These are phyloP conservation scores for Cercis canadensis DNA, from an alignment of 306 rosid genomes.

Conservation along the genomic window DNA sequence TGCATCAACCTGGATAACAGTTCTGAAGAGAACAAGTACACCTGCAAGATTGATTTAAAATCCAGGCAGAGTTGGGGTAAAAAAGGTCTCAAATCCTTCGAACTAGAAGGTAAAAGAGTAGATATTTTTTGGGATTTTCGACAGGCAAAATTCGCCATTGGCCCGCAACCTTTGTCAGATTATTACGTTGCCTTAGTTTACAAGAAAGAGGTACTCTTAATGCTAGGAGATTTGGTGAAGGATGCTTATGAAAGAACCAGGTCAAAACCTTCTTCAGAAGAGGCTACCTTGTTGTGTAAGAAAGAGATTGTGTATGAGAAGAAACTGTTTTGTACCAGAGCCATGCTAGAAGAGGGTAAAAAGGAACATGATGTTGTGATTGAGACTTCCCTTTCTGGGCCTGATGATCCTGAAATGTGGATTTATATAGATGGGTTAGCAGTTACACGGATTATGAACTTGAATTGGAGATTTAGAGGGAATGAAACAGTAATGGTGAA, in stretches of 20 bases:
- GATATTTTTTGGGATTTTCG: slow-evolving; percentile 75
- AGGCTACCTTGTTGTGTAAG: slow-evolving; percentile 59
- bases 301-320: slow-evolving; percentile 66
- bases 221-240: slow-evolving; percentile 58
- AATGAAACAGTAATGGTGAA: slow-evolving; percentile 61
- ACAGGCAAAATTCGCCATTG: slow-evolving; percentile 44
- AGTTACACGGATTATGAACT: slow-evolving; percentile 60
- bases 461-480: slow-evolving; percentile 83
- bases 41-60: slow-evolving; percentile 60
- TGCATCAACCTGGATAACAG: slow-evolving; percentile 48
- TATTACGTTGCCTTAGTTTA: slow-evolving; percentile 68
- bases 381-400: slow-evolving; percentile 58
- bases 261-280: slow-evolving; percentile 53
- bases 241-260: slow-evolving; percentile 63
- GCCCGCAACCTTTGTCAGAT: slow-evolving; percentile 54
- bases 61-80: slow-evolving; percentile 62
- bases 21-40: slow-evolving; percentile 28
- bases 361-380: slow-evolving; percentile 62
- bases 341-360: slow-evolving; percentile 55
- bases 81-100: slow-evolving; percentile 67
- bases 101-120: slow-evolving; percentile 49
- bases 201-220: slow-evolving; percentile 53
- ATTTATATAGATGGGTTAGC: slow-evolving; percentile 60
- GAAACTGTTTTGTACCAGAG: slow-evolving; percentile 55
- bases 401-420: slow-evolving; percentile 80